A percentile compares a stretch with the other conserved stretches of the same genome.
phyloP scores from a whole-genome alignment of 2,329 filamentous ascomycete genomes.

The Cordyceps pruinosa region DNA sequence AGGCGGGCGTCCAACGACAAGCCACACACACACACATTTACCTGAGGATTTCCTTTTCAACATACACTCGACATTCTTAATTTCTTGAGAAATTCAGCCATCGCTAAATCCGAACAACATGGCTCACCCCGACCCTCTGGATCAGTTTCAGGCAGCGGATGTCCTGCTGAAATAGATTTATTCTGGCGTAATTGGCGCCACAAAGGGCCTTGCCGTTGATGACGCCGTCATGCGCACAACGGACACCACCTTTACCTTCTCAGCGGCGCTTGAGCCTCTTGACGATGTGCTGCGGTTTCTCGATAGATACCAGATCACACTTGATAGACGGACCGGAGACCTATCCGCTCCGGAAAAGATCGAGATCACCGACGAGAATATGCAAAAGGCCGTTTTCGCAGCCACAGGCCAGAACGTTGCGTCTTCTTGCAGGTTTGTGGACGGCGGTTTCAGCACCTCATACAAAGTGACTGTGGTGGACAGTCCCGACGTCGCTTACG shows the following conservation, averaged over 20 bases:
- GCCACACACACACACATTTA: too few relatives aligned
- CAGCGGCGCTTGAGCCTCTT: slow-evolving; percentile 15
- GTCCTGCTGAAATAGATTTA: slow-evolving; percentile 11
- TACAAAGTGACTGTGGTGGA: slow-evolving; percentile 15
- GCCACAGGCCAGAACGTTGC: slow-evolving; percentile 14
- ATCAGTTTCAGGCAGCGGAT: slow-evolving; percentile 10
- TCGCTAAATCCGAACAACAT: too few relatives aligned
- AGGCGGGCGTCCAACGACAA: too few relatives aligned
- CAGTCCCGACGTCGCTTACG: slow-evolving; percentile 4
- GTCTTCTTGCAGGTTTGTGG: slow-evolving; percentile 13
- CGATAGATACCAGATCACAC: slow-evolving; percentile 15
- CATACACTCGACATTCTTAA: too few relatives aligned
- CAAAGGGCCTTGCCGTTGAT: slow-evolving; percentile 14
- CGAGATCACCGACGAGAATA: slow-evolving; percentile 12
- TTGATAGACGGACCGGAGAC: slow-evolving; percentile 12
- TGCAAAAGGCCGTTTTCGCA: slow-evolving; percentile 11
- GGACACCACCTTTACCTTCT: slow-evolving; percentile 15
- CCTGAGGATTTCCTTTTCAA: too few relatives aligned
- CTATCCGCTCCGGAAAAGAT: slow-evolving; percentile 15
- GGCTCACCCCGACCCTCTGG: too few relatives aligned
- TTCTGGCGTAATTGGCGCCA: slow-evolving; percentile 16
- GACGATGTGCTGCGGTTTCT: slow-evolving; percentile 12
- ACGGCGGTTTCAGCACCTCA: slow-evolving; percentile 14
- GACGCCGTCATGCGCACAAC: slow-evolving; percentile 15
- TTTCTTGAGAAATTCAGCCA: too few relatives aligned